Base-by-base conservation (phyloP, 1,139 yeast genomes). In the Taiozyma sp. region DNA sequence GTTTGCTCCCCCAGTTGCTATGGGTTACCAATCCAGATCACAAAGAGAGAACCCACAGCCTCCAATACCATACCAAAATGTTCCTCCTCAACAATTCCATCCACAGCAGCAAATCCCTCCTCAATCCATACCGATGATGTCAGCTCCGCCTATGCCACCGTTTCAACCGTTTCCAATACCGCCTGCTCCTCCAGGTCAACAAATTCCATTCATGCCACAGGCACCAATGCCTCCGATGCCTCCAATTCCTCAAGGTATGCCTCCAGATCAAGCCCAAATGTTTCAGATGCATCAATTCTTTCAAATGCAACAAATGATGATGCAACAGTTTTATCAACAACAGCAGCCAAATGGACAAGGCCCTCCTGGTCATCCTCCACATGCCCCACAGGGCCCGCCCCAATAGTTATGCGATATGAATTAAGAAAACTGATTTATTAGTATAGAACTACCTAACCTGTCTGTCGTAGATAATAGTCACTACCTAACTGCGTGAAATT, bases 221-320 rank as follows among this genome's bases (percentile, higher is more conserved):
- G 50, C 54, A 13, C 50, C 43, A 14, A 49, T 54, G 53, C 47
- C 47, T 19, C 56, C 51, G 22, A 43, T 50, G 32, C 50, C 58
- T 3, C 54, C 46, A 13, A 48, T n/a, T n/a, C 26, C 44, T 9
- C 49, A 29, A 29, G 49, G 49, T 14, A 48, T 48, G 42, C 19
- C 32, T 16, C 26, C 41, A 37, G 32, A 26, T 7, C 60, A 55
- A 9, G 44, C 48, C 13, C 58, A 56, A 42, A 45, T 50, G 48
- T 53, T 53, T 41, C 61, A 56, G 42, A 53, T 57, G 34, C 67
- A 61, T 26, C 68, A 66, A 49, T 61, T 63, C 9, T 54, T 56
- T 21, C 67, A 66, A 49, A 60, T 67, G 54, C 70, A 67, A 46
- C 68, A 63, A 48, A 56, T 67, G 50, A 57, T 68, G 58, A 53